phyloP scores from a whole-genome alignment of 306 rosid species.

The Vigna angularis region DNA sequence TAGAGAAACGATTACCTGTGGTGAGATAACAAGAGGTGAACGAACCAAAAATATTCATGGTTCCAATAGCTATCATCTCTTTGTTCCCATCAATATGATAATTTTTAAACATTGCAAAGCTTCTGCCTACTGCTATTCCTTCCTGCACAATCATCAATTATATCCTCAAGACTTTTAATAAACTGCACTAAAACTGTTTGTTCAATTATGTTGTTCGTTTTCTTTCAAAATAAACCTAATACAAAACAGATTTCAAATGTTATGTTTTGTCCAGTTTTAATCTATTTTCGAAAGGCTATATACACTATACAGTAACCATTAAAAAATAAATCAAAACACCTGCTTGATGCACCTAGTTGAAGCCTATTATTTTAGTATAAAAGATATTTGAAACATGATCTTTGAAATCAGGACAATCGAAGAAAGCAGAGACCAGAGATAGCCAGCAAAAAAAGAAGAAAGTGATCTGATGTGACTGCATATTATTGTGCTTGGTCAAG shows the following conservation, averaged over 20 bases:
- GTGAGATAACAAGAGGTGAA: conserved; percentile 92
- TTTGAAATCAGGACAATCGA: not conserved
- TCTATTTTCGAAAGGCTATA: not conserved
- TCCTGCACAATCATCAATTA: conserved; percentile 62
- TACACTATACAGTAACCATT: not conserved
- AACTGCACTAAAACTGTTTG: not conserved
- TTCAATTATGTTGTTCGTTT: not conserved
- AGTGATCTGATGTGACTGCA: not conserved
- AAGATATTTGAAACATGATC: not conserved
- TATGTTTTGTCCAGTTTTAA: not conserved
- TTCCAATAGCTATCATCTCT: conserved; percentile 97
- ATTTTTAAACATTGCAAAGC: conserved; percentile 91
- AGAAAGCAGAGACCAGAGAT: not conserved
- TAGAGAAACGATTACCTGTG: conserved; percentile 60
- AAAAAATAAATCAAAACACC: not conserved
- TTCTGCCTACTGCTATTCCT: conserved; percentile 98
- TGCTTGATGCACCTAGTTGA: not conserved
- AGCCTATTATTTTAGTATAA: not conserved
- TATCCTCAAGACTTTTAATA: not conserved
- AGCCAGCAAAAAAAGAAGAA: not conserved
- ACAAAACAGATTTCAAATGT: not conserved
- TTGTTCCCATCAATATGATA: conserved; percentile 96
- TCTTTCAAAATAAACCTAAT: not conserved
- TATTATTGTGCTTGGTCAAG: not conserved
- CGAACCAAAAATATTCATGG: conserved; percentile 93